Percentiles rank a stretch among this genome's conserved stretches.
These are phyloP conservation scores for Bullera alba DNA, from an alignment of 768 basidiomycete species.

Conservation along the genomic window DNA sequence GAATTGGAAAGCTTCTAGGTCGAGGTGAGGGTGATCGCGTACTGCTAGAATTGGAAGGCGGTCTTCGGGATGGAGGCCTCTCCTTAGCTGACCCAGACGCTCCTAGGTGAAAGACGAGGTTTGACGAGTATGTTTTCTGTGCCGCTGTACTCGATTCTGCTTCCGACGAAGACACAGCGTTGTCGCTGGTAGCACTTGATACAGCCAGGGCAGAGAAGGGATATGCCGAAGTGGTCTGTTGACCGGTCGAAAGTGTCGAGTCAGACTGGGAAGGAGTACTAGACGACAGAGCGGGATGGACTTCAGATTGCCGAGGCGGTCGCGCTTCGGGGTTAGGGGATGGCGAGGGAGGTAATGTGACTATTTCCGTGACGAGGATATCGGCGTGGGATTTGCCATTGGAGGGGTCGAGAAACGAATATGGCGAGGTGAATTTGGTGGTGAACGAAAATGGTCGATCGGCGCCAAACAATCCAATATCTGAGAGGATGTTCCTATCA, in stretches of 20 bases:
- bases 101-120: conserved; percentile 57
- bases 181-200: neutral
- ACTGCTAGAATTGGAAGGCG: conserved; percentile 10
- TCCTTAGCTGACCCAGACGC: conserved; percentile 80
- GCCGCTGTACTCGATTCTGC: neutral
- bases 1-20: conserved; percentile 39
- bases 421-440: neutral
- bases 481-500: no score
- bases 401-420: neutral
- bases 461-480: no score
- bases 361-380: neutral
- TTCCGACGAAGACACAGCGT: neutral
- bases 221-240: neutral
- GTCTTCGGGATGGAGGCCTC: conserved; percentile 30
- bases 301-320: neutral
- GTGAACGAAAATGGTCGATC: neutral
- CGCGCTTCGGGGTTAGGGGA: neutral
- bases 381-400: neutral
- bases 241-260: neutral
- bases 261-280: conserved; percentile 5
- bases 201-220: neutral
- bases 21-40: conserved; percentile 8
- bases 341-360: neutral
- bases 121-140: conserved; percentile 9
- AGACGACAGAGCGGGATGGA: conserved; percentile 5